A percentile compares a stretch with the other conserved stretches of the same genome.
These are phyloP conservation scores for Gaillardinia entomophila DNA, from an alignment of 805 yeast genomes.

Conservation along the genomic window DNA sequence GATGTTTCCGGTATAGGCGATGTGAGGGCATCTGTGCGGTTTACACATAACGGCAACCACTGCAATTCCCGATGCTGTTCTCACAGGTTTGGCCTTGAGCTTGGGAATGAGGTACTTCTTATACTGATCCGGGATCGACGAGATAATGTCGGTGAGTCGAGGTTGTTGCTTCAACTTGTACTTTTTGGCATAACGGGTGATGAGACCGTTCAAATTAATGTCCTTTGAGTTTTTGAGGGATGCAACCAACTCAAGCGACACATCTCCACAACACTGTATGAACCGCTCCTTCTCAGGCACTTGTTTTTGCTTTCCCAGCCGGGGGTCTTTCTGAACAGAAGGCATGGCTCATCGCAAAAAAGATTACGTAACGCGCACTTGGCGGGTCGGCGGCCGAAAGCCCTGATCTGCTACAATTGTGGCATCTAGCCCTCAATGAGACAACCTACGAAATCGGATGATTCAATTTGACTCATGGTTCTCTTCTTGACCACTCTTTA, in stretches of 20 bases:
- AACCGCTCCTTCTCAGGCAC: constrained; percentile 93
- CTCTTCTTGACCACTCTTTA: no score
- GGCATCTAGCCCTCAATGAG: no score
- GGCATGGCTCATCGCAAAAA: constrained; percentile 23
- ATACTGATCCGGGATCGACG: constrained; percentile 94
- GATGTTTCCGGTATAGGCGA: constrained; percentile 96
- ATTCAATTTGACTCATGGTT: no score
- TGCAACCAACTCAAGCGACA: constrained; percentile 77
- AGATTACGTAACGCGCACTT: no score
- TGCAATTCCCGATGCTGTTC: constrained; percentile 98
- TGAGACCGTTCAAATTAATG: constrained; percentile 84
- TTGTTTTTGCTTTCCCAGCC: constrained; percentile 49
- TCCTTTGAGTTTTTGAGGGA: constrained; percentile 70
- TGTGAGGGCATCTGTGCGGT: constrained; percentile 98
- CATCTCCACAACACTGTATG: constrained; percentile 87
- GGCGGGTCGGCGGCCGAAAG: no score
- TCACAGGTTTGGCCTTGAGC: constrained; percentile 95
- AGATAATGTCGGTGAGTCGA: constrained; percentile 86
- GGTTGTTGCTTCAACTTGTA: constrained; percentile 91
- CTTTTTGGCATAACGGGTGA: constrained; percentile 79
- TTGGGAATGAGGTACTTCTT: constrained; percentile 88
- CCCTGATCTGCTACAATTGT: no score
- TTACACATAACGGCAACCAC: constrained; percentile 99
- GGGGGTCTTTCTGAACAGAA: constrained; percentile 16
- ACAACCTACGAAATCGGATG: no score